Evolutionary conservation across 495 filamentous ascomycete genomes (phyloP).

Genomic region (Podospora appendiculata): DNA sequence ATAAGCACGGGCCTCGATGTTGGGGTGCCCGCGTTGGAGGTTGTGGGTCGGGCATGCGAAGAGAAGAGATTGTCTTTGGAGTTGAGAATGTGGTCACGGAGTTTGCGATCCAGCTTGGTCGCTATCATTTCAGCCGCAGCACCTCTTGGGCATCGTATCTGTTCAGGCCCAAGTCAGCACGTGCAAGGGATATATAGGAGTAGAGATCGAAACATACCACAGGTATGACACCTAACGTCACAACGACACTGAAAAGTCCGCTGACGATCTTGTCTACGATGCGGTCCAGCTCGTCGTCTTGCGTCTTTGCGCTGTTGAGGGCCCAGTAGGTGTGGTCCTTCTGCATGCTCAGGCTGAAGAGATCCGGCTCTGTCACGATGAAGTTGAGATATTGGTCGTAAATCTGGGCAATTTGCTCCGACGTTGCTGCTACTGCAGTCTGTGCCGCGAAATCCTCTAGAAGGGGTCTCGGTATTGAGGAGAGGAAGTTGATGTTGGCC

Average conservation of each 20-base stretch:
- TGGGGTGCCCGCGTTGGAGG: slow-evolving; percentile 43
- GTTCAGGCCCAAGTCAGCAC: too few species aligned
- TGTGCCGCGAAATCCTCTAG: slow-evolving; percentile 93
- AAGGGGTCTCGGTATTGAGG: slow-evolving; percentile 83
- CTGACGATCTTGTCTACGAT: slow-evolving; percentile 87
- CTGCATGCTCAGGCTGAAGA: slow-evolving; percentile 89
- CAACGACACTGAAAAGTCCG: slow-evolving; percentile 91
- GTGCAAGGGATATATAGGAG: too few species aligned
- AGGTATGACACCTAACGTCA: slow-evolving; percentile 91
- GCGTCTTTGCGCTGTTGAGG: slow-evolving; percentile 85
- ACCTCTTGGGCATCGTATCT: slow-evolving; percentile 80
- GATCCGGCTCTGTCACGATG: slow-evolving; percentile 88
- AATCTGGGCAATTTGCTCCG: slow-evolving; percentile 83
- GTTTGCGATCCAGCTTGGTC: slow-evolving; percentile 86
- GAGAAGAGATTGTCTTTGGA: slow-evolving; percentile 94
- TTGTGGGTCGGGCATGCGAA: slow-evolving; percentile 29
- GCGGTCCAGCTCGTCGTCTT: slow-evolving; percentile 79
- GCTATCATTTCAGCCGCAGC: slow-evolving; percentile 93
- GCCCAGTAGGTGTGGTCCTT: slow-evolving; percentile 83
- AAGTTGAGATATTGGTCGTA: slow-evolving; percentile 99
- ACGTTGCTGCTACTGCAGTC: slow-evolving; percentile 73
- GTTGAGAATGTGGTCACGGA: slow-evolving; percentile 93
- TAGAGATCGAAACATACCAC: slow-evolving; percentile 36
- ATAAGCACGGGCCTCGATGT: slow-evolving; percentile 76
- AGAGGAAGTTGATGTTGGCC: slow-evolving; percentile 95